phyloP scores from a whole-genome alignment of 176 grass and related monocot genomes.

The Phyllostachys edulis region DNA sequence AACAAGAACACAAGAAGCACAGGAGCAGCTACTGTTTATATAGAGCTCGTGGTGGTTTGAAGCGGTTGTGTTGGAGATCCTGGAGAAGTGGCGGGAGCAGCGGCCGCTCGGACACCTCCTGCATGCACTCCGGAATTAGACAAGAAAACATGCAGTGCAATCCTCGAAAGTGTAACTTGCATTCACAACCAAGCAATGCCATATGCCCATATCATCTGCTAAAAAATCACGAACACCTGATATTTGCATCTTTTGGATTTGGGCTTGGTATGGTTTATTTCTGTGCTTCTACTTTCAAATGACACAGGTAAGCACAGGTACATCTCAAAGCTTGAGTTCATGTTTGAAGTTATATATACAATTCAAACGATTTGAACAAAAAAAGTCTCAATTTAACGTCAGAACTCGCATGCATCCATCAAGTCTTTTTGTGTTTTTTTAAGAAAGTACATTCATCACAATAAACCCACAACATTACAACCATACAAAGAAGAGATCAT shows the following conservation, averaged over 20 bases:
- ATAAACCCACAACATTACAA: neutral
- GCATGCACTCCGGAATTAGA: slow-evolving; percentile 27
- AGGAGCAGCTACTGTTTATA: neutral
- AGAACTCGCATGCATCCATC: neutral
- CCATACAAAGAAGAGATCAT: neutral
- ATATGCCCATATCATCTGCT: too few relatives aligned
- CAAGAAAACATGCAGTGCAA: slow-evolving; percentile 2
- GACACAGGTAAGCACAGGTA: neutral
- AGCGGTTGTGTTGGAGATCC: slow-evolving; percentile 22
- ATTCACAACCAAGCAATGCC: neutral
- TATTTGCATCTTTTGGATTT: neutral
- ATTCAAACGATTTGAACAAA: neutral
- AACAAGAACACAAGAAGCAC: slow-evolving; percentile 3
- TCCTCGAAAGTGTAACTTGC: neutral
- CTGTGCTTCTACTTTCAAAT: neutral
- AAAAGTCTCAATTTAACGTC: neutral
- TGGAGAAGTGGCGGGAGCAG: slow-evolving; percentile 33
- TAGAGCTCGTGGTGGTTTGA: neutral
- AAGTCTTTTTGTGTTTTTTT: neutral
- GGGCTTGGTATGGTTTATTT: neutral
- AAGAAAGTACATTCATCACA: neutral
- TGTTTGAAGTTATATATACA: neutral
- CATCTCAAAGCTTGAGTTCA: neutral
- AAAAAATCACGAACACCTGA: neutral
- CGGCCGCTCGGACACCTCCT: slow-evolving; percentile 14